Base-by-base conservation (phyloP, 208 protist genomes). In the Trypanosoma platydactyli region DNA sequence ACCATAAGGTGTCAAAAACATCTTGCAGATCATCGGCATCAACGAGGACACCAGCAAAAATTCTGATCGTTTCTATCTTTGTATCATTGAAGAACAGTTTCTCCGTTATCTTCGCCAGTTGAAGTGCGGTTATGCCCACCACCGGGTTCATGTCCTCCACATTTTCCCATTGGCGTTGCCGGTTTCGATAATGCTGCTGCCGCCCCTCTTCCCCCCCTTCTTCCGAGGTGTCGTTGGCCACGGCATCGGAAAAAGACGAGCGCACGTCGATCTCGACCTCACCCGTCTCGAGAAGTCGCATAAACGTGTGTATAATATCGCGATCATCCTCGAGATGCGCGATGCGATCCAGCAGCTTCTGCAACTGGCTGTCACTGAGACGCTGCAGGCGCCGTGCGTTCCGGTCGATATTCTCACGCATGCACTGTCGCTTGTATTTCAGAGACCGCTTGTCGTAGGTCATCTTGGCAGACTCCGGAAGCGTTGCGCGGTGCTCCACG, bases 31-130 rank as follows among this genome's bases (percentile, higher is more conserved):
- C 66, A 38, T 59, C 57, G 5, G 27, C n/a, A 41, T 72, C 35
- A 33, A 72, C 30, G 4, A 72, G 66, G 25, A 65, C 54, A 22
- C 52, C 50, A 2, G 66, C 59, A 40, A 72, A 65, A 6, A 72
- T 18, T 20, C 66, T 30, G n/a, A 72, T 66, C 20, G 59, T n/a
- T 30, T 50, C 66, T 5, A 64, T 50, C 40, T 72, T 72, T n/a
- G 30, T 72, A 18, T 72, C 66, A 45, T 72, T 72, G 18, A 72
- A 72, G 59, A 64, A 66, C 27, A 72, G 25, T n/a, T n/a, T n/a
- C 41, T 64, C 56, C 3, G 53, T 72, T 61, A 72, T 53, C 20
- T 29, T 59, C 25, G 59, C 49, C n/a, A 72, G 15, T 41, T 72
- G 66, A 1, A 20, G 20, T 54, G 66, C 50, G 0, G 66, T 72